Evolutionary conservation across 2,329 filamentous ascomycete species (phyloP).

Genomic region (Orbilia oligospora): DNA sequence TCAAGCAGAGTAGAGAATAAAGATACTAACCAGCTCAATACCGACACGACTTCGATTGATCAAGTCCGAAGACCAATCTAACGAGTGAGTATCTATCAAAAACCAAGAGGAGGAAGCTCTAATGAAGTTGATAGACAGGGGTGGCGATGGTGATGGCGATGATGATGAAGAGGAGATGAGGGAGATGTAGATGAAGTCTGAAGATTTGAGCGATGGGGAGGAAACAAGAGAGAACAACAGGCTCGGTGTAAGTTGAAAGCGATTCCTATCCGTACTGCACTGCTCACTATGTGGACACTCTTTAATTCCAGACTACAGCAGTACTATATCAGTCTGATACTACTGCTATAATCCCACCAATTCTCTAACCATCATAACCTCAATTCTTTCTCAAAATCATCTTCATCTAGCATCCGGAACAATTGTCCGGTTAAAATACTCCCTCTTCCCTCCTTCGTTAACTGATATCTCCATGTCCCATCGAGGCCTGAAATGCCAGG

Average conservation of each 20-base stretch:
- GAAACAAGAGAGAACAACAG: neutral
- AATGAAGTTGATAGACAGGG: conserved; percentile 12
- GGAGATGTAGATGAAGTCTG: conserved; percentile 12
- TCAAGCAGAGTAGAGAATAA: neutral
- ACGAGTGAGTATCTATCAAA: conserved; percentile 35
- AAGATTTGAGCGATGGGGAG: conserved; percentile 4
- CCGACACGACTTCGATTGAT: neutral
- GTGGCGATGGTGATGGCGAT: neutral
- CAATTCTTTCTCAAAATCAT: neutral
- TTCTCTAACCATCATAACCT: neutral
- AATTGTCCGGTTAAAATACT: conserved; percentile 6
- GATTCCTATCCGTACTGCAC: conserved; percentile 12
- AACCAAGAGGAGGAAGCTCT: neutral
- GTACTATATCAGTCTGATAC: neutral
- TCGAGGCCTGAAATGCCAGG: conserved; percentile 4
- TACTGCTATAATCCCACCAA: neutral
- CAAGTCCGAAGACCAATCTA: conserved; percentile 3
- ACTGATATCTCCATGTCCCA: neutral
- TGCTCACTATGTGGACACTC: conserved; percentile 10
- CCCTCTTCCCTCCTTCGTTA: neutral
- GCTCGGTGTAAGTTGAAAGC: neutral
- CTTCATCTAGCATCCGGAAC: neutral
- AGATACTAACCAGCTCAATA: conserved; percentile 7
- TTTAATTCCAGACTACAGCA: neutral
- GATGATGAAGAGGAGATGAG: conserved; percentile 3